Base-by-base conservation (phyloP, 2,329 filamentous ascomycete species). In the Nothophoma quercina region DNA sequence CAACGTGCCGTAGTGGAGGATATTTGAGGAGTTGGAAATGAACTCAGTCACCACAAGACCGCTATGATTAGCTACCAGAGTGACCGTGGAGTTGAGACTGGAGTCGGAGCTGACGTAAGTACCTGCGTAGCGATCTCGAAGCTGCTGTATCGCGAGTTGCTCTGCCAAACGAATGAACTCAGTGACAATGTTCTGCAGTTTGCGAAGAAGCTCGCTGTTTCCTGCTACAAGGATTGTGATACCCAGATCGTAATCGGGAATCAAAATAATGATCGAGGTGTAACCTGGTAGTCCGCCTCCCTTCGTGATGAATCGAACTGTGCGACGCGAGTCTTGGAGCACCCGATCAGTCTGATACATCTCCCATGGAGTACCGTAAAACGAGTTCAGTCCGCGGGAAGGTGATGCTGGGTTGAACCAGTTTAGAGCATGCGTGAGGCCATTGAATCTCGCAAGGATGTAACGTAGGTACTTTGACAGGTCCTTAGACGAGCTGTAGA, bases 291-390 rank as follows among this genome's bases (percentile, higher is more conserved):
- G 55, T 0, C 74, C 73, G 5, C 79, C 79, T 2, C 65, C 60
- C 59, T 81, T 81, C 2, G 78, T 79, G 28, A 77, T 65, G 55
- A 81, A 76, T 2, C 75, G 78, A 2, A 80, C 70, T 0, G 75
- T 68, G 10, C 76, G 65, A 5, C 56, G 62, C 9, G 69, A 76
- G 13, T 70, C 51, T 7, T 58, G 41, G 1, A 80, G 63, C 13
- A 79, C 69, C 5, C 66, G 65, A 30, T 76, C 70, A 2, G 73
- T 77, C 0, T 77, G 74, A 33, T 75, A 76, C 0, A 78, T 80
- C 58, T 81, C 78, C 75, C 77, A 81, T 0, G 78, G 78, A 66
- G 77, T 76, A 3, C 78, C 79, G 48, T 79, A 80, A 50, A 76
- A 79, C 0, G 65, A 72, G 21, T 74, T 56, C 12, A 74, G 42